Percentiles rank a stretch among this genome's conserved stretches.
These are phyloP conservation scores for Ogataea neopini DNA, from an alignment of 805 yeast genomes.

Conservation along the genomic window DNA sequence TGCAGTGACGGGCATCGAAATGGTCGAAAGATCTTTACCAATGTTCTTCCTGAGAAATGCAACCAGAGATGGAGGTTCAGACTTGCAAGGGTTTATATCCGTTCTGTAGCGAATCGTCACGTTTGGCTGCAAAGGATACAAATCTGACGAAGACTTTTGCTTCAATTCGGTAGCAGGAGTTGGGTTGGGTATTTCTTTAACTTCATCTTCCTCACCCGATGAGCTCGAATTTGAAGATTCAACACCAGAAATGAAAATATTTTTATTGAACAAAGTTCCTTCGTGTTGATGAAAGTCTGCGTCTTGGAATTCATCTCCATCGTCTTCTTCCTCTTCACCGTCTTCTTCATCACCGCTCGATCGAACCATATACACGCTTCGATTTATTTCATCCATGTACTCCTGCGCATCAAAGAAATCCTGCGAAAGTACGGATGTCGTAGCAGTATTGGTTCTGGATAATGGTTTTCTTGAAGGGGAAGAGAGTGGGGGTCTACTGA, in stretches of 20 bases:
- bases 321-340: constrained; percentile 13
- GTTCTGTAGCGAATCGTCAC: constrained; percentile 51
- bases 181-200: background rate
- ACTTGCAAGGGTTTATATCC: constrained; percentile 57
- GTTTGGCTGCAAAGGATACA: constrained; percentile 70
- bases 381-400: constrained; percentile 45
- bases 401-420: constrained; percentile 74
- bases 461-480: constrained; percentile 28
- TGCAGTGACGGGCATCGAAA: constrained; percentile 91
- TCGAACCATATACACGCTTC: constrained; percentile 58
- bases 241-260: constrained; percentile 9
- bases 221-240: constrained; percentile 12
- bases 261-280: constrained; percentile 7
- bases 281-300: constrained; percentile 15
- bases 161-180: background rate
- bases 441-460: constrained; percentile 29
- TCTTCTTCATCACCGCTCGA: constrained; percentile 25
- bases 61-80: constrained; percentile 80
- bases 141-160: constrained; percentile 28
- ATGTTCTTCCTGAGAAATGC: constrained; percentile 84
- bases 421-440: constrained; percentile 44
- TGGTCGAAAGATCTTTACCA: constrained; percentile 82
- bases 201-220: constrained; percentile 19
- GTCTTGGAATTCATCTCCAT: constrained; percentile 7
- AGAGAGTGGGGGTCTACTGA: constrained; percentile 22